Percentiles rank a stretch among this genome's conserved stretches.
These are phyloP conservation scores for Plantago major DNA, from an alignment of 257 asterid genomes.

Conservation along the genomic window DNA sequence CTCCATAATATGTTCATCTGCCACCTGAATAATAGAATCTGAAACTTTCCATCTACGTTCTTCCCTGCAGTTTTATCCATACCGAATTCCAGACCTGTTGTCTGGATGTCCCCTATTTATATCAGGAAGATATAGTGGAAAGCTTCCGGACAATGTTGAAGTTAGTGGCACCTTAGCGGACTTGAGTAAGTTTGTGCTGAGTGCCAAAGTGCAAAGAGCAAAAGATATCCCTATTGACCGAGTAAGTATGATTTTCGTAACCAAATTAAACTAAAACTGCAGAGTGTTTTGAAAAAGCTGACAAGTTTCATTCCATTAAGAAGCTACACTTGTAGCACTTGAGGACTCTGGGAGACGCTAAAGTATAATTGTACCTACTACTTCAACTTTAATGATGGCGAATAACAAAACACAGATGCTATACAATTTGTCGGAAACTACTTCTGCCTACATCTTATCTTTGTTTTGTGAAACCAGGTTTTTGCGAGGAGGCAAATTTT, in stretches of 20 bases:
- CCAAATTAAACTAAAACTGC: neutral
- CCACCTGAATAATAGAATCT: too few species aligned
- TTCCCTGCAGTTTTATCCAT: slow-evolving; percentile 61
- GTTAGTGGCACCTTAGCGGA: slow-evolving; percentile 61
- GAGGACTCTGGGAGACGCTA: too few species aligned
- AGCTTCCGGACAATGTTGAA: slow-evolving; percentile 52
- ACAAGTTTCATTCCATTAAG: neutral
- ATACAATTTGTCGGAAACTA: neutral
- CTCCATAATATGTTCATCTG: too few species aligned
- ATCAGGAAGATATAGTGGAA: slow-evolving; percentile 70
- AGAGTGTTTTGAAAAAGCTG: neutral
- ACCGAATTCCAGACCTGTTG: slow-evolving; percentile 56
- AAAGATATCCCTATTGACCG: slow-evolving; percentile 65
- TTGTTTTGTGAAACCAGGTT: slow-evolving; percentile 37
- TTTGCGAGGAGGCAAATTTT: slow-evolving; percentile 59
- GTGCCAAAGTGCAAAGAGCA: slow-evolving; percentile 50
- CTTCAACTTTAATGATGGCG: too few species aligned
- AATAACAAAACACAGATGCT: too few species aligned
- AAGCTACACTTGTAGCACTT: too few species aligned
- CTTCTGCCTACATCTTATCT: neutral
- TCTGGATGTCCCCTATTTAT: slow-evolving; percentile 60
- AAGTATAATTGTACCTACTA: too few species aligned
- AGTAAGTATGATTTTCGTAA: slow-evolving; percentile 35
- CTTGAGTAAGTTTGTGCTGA: slow-evolving; percentile 36
- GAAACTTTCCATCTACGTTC: slow-evolving; percentile 1